Percentiles rank a stretch among this genome's conserved stretches.
These are phyloP conservation scores for Lasiosphaeria miniovina DNA, from an alignment of 495 filamentous ascomycete species.

Conservation along the genomic window DNA sequence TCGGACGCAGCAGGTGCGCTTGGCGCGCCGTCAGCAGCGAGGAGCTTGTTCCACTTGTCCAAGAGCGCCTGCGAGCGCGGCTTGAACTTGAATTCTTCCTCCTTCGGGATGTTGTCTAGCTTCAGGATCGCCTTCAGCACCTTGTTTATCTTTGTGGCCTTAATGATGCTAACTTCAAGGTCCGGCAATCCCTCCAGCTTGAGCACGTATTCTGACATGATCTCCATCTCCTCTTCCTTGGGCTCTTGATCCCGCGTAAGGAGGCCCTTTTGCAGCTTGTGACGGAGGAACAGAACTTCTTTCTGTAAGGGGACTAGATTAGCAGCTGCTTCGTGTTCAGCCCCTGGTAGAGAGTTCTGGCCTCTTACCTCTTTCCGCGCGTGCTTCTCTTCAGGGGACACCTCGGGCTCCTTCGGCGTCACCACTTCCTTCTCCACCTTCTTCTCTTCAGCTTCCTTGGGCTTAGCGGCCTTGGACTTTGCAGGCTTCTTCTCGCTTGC, in stretches of 20 bases:
- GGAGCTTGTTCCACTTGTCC: conserved; percentile 75
- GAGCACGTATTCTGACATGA: conserved; percentile 73
- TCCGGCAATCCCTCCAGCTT: conserved; percentile 77
- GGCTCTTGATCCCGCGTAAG: conserved; percentile 76
- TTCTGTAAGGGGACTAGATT: conserved; percentile 42
- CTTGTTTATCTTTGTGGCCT: conserved; percentile 88
- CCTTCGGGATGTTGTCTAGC: conserved; percentile 72
- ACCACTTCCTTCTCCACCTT: conserved; percentile 55
- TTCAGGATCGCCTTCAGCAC: conserved; percentile 89
- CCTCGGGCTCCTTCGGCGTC: conserved; percentile 47
- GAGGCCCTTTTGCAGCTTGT: conserved; percentile 88
- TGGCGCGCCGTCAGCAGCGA: conserved; percentile 52
- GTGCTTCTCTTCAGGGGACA: conserved; percentile 47
- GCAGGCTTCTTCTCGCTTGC: conserved; percentile 49
- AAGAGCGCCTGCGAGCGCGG: conserved; percentile 68
- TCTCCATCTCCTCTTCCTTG: conserved; percentile 82
- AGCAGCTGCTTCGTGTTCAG: conserved; percentile 12
- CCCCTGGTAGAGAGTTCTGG: background rate
- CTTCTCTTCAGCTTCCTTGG: conserved; percentile 60
- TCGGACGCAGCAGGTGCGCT: conserved; percentile 18
- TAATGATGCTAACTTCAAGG: conserved; percentile 81
- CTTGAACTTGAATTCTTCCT: conserved; percentile 83
- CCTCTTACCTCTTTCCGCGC: conserved; percentile 57
- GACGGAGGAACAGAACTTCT: conserved; percentile 77
- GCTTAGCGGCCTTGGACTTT: conserved; percentile 64